Conservation (phyloP, 2,329 filamentous ascomycete genomes). For the Fulvia fulva region DNA sequence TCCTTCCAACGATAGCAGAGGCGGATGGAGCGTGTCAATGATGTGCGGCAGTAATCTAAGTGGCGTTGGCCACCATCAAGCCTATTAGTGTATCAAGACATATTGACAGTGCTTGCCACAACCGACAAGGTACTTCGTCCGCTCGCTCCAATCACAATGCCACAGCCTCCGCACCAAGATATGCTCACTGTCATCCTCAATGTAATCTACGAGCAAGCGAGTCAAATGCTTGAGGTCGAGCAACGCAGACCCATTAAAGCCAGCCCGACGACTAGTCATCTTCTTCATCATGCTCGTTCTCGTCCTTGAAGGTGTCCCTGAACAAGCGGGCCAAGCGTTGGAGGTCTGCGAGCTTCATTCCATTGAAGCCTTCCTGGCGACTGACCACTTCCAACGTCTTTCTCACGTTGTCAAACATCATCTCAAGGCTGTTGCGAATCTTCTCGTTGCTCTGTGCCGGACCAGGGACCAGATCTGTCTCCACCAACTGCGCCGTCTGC, state of each 20-base stretch:
- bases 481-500: not conserved
- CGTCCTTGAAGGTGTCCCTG: not conserved
- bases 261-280: not conserved
- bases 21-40: too few species aligned
- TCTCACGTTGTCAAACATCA: constrained; percentile 3
- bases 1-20: too few species aligned
- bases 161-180: too few species aligned
- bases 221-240: too few species aligned
- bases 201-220: too few species aligned
- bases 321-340: not conserved
- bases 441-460: not conserved
- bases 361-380: constrained; percentile 3
- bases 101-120: not conserved
- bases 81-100: too few species aligned
- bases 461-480: not conserved
- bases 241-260: not conserved
- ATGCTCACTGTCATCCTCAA: too few species aligned
- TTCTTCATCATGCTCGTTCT: not conserved
- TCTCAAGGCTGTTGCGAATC: not conserved
- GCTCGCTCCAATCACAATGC: too few species aligned
- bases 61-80: too few species aligned
- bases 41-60: too few species aligned
- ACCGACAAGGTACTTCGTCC: not conserved
- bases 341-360: constrained; percentile 2
- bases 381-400: not conserved